Conservation (phyloP, 1,284 basidiomycete genomes). For the Meira nashicola region DNA sequence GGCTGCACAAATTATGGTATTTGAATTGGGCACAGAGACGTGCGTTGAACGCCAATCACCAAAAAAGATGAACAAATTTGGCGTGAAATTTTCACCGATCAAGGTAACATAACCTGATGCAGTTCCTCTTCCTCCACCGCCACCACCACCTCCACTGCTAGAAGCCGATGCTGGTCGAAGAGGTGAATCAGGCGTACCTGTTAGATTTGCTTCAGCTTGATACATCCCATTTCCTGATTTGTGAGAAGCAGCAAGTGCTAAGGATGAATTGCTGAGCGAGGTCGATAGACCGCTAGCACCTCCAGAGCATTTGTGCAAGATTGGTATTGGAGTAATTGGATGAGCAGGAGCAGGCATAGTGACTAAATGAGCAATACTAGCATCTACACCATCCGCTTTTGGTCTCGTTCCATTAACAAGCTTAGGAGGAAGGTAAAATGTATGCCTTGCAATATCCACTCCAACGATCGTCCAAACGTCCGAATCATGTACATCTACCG, state of each 20-base stretch:
- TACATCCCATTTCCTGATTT: neutral
- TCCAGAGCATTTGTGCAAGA: slow-evolving; percentile 70
- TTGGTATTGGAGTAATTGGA: slow-evolving; percentile 40
- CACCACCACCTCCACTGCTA: slow-evolving; percentile 2
- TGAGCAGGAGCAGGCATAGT: slow-evolving; percentile 54
- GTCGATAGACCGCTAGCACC: neutral
- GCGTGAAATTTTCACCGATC: slow-evolving; percentile 83
- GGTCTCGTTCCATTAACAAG: slow-evolving; percentile 27
- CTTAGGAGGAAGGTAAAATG: slow-evolving; percentile 53
- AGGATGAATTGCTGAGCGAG: neutral
- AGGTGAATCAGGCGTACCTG: neutral
- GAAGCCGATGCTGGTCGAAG: slow-evolving; percentile 59
- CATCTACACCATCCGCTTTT: slow-evolving; percentile 18
- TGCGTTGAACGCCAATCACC: slow-evolving; percentile 78
- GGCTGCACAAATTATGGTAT: slow-evolving; percentile 60
- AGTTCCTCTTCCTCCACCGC: slow-evolving; percentile 2
- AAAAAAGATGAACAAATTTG: slow-evolving; percentile 78
- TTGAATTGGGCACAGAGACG: slow-evolving; percentile 80
- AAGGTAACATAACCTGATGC: slow-evolving; percentile 72
- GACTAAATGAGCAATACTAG: slow-evolving; percentile 35
- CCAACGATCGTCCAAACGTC: slow-evolving; percentile 91
- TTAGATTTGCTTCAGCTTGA: no score
- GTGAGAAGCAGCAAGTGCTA: slow-evolving; percentile 55
- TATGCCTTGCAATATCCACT: slow-evolving; percentile 57
- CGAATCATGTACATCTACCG: slow-evolving; percentile 54